Evolutionary conservation across 306 rosid species (phyloP), one percentile per base, ranked within the genome.

Genomic region (Dryas drummondii): DNA sequence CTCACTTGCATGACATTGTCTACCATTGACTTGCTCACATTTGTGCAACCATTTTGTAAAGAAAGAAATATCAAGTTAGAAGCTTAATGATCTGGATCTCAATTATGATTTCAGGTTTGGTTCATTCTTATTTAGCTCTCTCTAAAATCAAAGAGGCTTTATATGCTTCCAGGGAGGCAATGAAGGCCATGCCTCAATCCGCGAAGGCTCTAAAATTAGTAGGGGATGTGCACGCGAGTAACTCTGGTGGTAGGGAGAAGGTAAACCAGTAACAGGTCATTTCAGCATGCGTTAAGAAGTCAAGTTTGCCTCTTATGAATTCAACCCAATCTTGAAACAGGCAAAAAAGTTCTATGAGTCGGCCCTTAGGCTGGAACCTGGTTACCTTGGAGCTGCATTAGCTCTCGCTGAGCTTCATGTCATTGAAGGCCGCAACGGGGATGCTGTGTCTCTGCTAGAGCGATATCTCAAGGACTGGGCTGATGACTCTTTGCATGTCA

Each of bases 391-490:
- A 83, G 96, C 99, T n/a, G 99, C 97, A 54, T 78, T 96, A 79
- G 98, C 99, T 83, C 79, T 96, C 82, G 99, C 99, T 26, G 99
- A 96, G 86, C 99, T 96, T 79, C 98, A 96, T 85, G 97, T 96
- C 65, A 89, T 73, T 52, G 99, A 96, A 84, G 99, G 98, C 67
- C 92, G 98, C 76, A 92, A 92, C 71, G 97, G 86, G 71, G 97
- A 96, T 76, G 99, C 98, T 44, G 96, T 96, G 54, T 86, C 91
- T 64, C 85, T 96, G 77, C 97, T 96, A 65, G 98, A 92, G 84
- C 88, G 97, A 69, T 92, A 96, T 82, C 97, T 96, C 55, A 92
- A 92, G 75, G 99, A 96, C 62, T 96, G 99, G 99, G 99, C 99
- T 66, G 98, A 96, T 56, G 98, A 92, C 86, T 96, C 99, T 70